These are phyloP conservation scores for Drechslerella coelobrocha DNA, from an alignment of 2,329 filamentous ascomycete species.

Conservation along the genomic window DNA sequence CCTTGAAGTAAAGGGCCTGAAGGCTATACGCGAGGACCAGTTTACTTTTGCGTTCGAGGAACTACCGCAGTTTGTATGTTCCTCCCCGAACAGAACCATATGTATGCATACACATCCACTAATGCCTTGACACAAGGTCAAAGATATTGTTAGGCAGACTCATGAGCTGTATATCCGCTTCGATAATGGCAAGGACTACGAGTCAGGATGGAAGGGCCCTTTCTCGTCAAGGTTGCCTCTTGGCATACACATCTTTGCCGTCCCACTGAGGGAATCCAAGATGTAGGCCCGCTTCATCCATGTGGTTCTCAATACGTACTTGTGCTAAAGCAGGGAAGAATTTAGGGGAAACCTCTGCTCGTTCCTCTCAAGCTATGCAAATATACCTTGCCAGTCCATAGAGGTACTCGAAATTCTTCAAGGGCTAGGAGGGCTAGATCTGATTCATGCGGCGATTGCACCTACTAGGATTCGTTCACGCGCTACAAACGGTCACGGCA, in stretches of 20 bases:
- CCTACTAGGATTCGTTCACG: conserved; percentile 5
- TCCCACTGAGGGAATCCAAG: conserved; percentile 29
- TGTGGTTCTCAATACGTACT: neutral
- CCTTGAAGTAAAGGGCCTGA: conserved; percentile 28
- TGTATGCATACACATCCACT: conserved; percentile 4
- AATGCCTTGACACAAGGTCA: conserved; percentile 11
- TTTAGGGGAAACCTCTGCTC: conserved; percentile 39
- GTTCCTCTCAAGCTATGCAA: conserved; percentile 32
- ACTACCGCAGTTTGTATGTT: conserved; percentile 50
- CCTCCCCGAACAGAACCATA: neutral
- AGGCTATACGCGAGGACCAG: conserved; percentile 52
- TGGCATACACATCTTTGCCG: conserved; percentile 28
- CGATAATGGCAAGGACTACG: conserved; percentile 37
- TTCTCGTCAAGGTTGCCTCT: conserved; percentile 43
- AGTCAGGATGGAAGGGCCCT: conserved; percentile 22
- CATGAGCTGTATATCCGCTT: conserved; percentile 41
- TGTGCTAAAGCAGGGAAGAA: conserved; percentile 25
- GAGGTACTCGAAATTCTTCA: conserved; percentile 13
- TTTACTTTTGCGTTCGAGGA: conserved; percentile 51
- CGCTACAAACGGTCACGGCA: conserved; percentile 17
- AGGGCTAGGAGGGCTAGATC: too few species aligned
- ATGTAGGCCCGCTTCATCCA: conserved; percentile 27
- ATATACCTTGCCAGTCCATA: conserved; percentile 31
- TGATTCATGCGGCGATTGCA: too few species aligned
- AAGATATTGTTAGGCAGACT: conserved; percentile 36